A percentile compares a stretch with the other conserved stretches of the same genome.
These are phyloP conservation scores for Huntiella savannae DNA, from an alignment of 2,329 filamentous ascomycete genomes.

Conservation along the genomic window DNA sequence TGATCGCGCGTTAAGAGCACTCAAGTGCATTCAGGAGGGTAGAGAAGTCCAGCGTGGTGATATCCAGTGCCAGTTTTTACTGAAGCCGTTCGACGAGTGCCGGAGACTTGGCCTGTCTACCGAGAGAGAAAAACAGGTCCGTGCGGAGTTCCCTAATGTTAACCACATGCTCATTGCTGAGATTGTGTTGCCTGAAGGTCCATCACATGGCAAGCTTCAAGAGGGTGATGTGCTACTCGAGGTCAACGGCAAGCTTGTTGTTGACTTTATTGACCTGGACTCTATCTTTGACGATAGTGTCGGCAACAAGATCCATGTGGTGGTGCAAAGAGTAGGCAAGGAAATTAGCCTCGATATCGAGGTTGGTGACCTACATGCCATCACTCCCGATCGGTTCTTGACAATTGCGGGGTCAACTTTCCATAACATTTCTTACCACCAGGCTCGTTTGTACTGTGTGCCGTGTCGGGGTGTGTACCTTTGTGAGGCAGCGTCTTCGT, in stretches of 20 bases:
- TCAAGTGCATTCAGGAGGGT: constrained; percentile 65
- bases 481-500: constrained; percentile 86
- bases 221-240: constrained; percentile 89
- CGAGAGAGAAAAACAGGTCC: constrained; percentile 70
- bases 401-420: constrained; percentile 87
- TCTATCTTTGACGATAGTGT: constrained; percentile 82
- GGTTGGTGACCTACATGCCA: constrained; percentile 79
- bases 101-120: constrained; percentile 68
- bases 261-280: constrained; percentile 80
- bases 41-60: constrained; percentile 70
- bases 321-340: constrained; percentile 75
- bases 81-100: constrained; percentile 96
- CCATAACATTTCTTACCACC: constrained; percentile 92
- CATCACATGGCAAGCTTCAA: constrained; percentile 68
- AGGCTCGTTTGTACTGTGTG: constrained; percentile 88
- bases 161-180: constrained; percentile 95
- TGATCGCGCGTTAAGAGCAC: constrained; percentile 70
- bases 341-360: constrained; percentile 69
- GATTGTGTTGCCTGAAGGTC: constrained; percentile 79
- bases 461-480: constrained; percentile 84
- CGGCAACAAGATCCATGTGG: constrained; percentile 53
- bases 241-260: constrained; percentile 82
- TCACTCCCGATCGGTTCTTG: constrained; percentile 90
- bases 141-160: constrained; percentile 71
- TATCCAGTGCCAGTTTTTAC: constrained; percentile 93